A percentile compares a stretch with the other conserved stretches of the same genome.
These are phyloP conservation scores for Lentinula boryana DNA, from an alignment of 768 basidiomycete genomes.

Conservation along the genomic window DNA sequence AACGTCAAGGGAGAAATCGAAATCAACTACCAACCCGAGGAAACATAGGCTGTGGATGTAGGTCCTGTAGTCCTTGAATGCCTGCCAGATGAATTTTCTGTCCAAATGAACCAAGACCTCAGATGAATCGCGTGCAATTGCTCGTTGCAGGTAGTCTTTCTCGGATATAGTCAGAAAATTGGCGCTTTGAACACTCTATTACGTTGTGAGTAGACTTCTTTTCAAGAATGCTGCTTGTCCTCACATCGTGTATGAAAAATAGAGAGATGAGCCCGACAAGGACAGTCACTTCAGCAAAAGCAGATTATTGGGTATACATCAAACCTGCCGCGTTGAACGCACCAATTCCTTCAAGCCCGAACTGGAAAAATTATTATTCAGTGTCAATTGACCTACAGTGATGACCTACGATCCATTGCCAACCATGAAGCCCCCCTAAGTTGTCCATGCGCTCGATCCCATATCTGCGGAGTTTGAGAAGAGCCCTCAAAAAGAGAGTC, in stretches of 20 bases:
- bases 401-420: conserved; percentile 43
- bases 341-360: conserved; percentile 39
- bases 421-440: conserved; percentile 28
- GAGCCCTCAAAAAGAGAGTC: conserved; percentile 12
- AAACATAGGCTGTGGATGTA: conserved; percentile 35
- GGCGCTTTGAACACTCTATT: conserved; percentile 34
- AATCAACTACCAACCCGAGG: conserved; percentile 25
- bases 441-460: conserved; percentile 42
- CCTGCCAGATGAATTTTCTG: conserved; percentile 41
- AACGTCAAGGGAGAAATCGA: neutral
- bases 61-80: conserved; percentile 40
- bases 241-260: conserved; percentile 35
- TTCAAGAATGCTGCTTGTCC: conserved; percentile 3
- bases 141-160: conserved; percentile 27
- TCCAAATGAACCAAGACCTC: conserved; percentile 40
- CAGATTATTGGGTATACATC: neutral
- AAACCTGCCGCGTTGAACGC: conserved; percentile 7
- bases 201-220: conserved; percentile 34
- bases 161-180: conserved; percentile 45
- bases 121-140: conserved; percentile 39
- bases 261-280: conserved; percentile 34
- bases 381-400: neutral
- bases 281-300: conserved; percentile 21
- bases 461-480: conserved; percentile 24
- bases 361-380: conserved; percentile 18